phyloP scores from a whole-genome alignment of 495 filamentous ascomycete species.

The Aspergillus leporis region DNA sequence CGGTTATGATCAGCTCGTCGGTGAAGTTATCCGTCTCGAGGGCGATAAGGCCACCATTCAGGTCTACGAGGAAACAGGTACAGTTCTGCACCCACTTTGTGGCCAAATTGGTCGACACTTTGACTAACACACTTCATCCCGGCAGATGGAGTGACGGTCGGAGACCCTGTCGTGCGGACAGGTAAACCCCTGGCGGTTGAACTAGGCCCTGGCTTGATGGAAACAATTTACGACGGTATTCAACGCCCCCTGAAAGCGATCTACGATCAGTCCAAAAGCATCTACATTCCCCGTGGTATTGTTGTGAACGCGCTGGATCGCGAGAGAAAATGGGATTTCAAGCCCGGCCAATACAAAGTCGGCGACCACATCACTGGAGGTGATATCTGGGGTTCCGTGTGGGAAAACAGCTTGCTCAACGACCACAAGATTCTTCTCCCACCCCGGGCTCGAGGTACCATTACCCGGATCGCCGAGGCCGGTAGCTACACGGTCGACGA shows the following conservation, averaged over 20 bases:
- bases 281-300: constrained; percentile 97
- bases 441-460: constrained; percentile 84
- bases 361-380: constrained; percentile 96
- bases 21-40: constrained; percentile 97
- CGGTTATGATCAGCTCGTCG: constrained; percentile 84
- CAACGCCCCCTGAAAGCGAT: constrained; percentile 92
- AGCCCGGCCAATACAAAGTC: constrained; percentile 77
- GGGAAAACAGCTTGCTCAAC: constrained; percentile 92
- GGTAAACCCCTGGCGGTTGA: constrained; percentile 97
- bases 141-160: constrained; percentile 89
- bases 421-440: constrained; percentile 97
- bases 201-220: constrained; percentile 93
- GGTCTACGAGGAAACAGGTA: constrained; percentile 98
- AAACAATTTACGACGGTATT: constrained; percentile 99
- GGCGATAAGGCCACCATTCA: constrained; percentile 95
- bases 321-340: constrained; percentile 93
- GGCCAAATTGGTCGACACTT: constrained; percentile 23
- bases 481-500: constrained; percentile 93
- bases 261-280: constrained; percentile 70
- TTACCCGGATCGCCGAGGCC: constrained; percentile 83
- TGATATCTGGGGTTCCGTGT: constrained; percentile 90
- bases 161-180: constrained; percentile 86
- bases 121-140: constrained; percentile 13
- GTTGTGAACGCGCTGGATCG: constrained; percentile 84
- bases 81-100: constrained; percentile 20